A percentile compares a stretch with the other conserved stretches of the same genome.
phyloP scores from a whole-genome alignment of 2,329 filamentous ascomycete genomes.

The Xenosphaeropsis pyriputrescens region DNA sequence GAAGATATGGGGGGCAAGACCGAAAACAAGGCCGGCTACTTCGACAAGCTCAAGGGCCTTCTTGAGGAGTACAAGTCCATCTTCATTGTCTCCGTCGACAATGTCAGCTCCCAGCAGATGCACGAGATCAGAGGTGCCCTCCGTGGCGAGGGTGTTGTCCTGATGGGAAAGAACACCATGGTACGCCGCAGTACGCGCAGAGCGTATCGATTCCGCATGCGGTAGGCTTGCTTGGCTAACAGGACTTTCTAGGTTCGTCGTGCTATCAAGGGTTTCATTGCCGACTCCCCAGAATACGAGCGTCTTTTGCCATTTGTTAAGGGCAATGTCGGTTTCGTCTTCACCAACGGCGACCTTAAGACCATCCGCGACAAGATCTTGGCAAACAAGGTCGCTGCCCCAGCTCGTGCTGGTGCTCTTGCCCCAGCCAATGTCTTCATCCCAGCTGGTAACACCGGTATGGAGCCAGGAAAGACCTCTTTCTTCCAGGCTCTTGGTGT shows the following conservation, averaged over 20 bases:
- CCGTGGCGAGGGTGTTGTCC: conserved; percentile 81
- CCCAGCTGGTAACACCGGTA: conserved; percentile 98
- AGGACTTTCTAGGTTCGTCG: conserved; percentile 57
- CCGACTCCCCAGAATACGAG: conserved; percentile 92
- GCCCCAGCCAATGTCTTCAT: conserved; percentile 89
- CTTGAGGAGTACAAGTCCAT: conserved; percentile 94
- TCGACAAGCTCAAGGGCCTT: conserved; percentile 97
- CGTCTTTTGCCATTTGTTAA: conserved; percentile 89
- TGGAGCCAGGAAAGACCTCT: conserved; percentile 99
- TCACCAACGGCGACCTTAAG: conserved; percentile 97
- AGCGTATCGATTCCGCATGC: too few species aligned
- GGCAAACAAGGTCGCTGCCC: conserved; percentile 91
- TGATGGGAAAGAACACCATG: conserved; percentile 99
- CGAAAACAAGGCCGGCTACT: conserved; percentile 89
- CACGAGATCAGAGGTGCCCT: conserved; percentile 96
- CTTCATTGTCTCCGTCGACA: conserved; percentile 97
- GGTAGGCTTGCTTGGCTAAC: too few species aligned
- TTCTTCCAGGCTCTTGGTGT: conserved; percentile 99
- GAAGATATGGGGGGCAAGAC: conserved; percentile 99
- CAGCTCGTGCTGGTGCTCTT: conserved; percentile 93
- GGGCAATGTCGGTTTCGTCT: conserved; percentile 98
- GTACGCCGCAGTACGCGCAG: conserved; percentile 30
- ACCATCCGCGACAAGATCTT: conserved; percentile 85
- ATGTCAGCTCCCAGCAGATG: conserved; percentile 99
- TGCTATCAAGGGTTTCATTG: conserved; percentile 88